Evolutionary conservation across 805 yeast species (phyloP).

Genomic region (Candida multigemmis): DNA sequence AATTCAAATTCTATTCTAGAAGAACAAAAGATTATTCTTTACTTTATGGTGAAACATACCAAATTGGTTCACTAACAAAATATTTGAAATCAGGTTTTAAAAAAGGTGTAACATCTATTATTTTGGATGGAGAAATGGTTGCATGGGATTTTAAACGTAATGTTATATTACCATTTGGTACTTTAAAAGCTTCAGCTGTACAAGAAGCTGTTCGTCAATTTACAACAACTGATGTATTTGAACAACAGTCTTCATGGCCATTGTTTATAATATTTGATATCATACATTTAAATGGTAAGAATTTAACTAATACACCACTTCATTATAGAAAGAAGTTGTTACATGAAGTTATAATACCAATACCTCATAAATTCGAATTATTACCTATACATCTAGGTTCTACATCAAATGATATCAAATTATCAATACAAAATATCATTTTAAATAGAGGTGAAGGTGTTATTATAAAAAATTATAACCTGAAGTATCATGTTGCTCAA

Average conservation of each 20-base stretch:
- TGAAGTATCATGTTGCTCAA: conserved; percentile 44
- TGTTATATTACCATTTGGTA: conserved; percentile 68
- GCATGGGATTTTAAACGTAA: conserved; percentile 61
- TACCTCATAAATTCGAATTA: conserved; percentile 41
- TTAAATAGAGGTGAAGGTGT: conserved; percentile 70
- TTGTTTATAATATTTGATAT: conserved; percentile 65
- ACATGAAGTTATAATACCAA: conserved; percentile 32
- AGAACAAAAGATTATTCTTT: conserved; percentile 66
- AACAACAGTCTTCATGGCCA: conserved; percentile 35
- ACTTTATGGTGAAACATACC: conserved; percentile 50
- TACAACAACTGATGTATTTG: conserved; percentile 24
- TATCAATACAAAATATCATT: conserved; percentile 50
- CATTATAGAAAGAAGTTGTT: conserved; percentile 48
- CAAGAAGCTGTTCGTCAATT: conserved; percentile 38
- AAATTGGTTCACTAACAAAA: conserved; percentile 47
- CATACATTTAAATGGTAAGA: conserved; percentile 55
- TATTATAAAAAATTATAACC: conserved; percentile 55
- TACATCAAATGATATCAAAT: conserved; percentile 44
- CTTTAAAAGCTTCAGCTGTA: conserved; percentile 62
- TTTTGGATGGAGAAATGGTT: conserved; percentile 91
- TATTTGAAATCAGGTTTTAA: conserved; percentile 28
- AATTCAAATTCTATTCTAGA: conserved; percentile 50
- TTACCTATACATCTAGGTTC: conserved; percentile 30
- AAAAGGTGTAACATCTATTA: conserved; percentile 24
- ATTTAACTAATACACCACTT: conserved; percentile 48